These are phyloP conservation scores for Penicillium crustosum DNA, from an alignment of 2,329 filamentous ascomycete genomes.

Conservation along the genomic window DNA sequence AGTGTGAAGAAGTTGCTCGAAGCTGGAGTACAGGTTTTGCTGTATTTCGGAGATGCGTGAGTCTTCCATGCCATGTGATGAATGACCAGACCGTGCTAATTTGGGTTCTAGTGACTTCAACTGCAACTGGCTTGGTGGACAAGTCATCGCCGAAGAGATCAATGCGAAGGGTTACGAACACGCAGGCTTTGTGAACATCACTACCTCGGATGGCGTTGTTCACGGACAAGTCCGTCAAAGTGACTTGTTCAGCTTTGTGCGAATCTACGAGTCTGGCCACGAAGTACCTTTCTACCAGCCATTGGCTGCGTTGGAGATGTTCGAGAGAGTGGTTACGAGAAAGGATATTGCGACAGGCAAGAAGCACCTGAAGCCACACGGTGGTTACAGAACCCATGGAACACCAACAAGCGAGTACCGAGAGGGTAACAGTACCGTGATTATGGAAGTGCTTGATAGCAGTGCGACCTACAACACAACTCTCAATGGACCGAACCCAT, in stretches of 20 bases:
- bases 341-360: slow-evolving; percentile 1
- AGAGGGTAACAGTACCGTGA: neutral
- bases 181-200: slow-evolving; percentile 1
- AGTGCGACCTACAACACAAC: slow-evolving; percentile 1
- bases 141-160: slow-evolving; percentile 1
- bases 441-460: neutral
- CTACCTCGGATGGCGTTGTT: neutral
- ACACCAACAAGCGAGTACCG: slow-evolving; percentile 1
- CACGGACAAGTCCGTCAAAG: slow-evolving; percentile 4
- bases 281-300: slow-evolving; percentile 6
- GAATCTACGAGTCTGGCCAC: neutral
- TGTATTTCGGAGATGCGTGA: slow-evolving; percentile 5
- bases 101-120: neutral
- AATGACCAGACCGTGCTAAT: neutral
- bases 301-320: neutral
- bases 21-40: neutral
- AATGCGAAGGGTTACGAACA: neutral
- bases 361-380: neutral
- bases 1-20: neutral
- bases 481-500: slow-evolving; percentile 1
- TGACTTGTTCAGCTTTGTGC: slow-evolving; percentile 1
- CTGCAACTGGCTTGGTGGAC: slow-evolving; percentile 4
- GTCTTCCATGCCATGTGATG: neutral
- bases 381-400: neutral
- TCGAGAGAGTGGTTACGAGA: neutral